A percentile compares a stretch with the other conserved stretches of the same genome.
These are phyloP conservation scores for Yamadazyma siamensis DNA, from an alignment of 1,139 yeast genomes.

Conservation along the genomic window DNA sequence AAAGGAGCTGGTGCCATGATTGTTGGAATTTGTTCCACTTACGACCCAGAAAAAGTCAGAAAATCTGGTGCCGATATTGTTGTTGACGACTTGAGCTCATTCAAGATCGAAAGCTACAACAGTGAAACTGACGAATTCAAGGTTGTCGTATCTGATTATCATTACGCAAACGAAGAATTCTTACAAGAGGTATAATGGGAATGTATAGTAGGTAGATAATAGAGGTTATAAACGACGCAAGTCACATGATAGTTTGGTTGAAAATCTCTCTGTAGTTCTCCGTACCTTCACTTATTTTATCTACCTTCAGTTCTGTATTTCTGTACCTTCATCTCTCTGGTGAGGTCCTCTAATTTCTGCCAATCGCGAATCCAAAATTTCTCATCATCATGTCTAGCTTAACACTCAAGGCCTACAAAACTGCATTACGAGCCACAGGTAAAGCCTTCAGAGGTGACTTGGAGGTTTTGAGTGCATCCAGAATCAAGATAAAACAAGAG, in stretches of 20 bases:
- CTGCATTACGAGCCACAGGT: slow-evolving; percentile 67
- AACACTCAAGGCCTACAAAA: slow-evolving; percentile 59
- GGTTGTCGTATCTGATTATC: slow-evolving; percentile 42
- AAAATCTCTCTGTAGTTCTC: too few species aligned
- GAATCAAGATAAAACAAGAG: slow-evolving; percentile 60
- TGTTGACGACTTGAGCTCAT: slow-evolving; percentile 62
- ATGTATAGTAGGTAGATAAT: not conserved
- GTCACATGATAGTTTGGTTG: too few species aligned
- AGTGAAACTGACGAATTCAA: slow-evolving; percentile 46
- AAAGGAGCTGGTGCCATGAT: slow-evolving; percentile 80
- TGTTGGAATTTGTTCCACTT: slow-evolving; percentile 81
- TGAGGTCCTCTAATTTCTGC: too few species aligned
- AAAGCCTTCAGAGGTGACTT: slow-evolving; percentile 62
- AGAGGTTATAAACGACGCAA: too few species aligned
- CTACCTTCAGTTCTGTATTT: too few species aligned
- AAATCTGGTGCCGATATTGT: slow-evolving; percentile 79
- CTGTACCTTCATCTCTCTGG: too few species aligned
- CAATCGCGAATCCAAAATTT: too few species aligned
- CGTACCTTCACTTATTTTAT: too few species aligned
- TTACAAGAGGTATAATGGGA: slow-evolving; percentile 20
- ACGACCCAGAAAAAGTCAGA: slow-evolving; percentile 64
- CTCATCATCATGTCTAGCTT: slow-evolving; percentile 7
- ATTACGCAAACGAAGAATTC: slow-evolving; percentile 44
- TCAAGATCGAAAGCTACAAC: slow-evolving; percentile 42
- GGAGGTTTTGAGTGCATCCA: slow-evolving; percentile 57